Conservation (phyloP, 352 stramenopile genomes). For the Phytophthora agathidicida region DNA sequence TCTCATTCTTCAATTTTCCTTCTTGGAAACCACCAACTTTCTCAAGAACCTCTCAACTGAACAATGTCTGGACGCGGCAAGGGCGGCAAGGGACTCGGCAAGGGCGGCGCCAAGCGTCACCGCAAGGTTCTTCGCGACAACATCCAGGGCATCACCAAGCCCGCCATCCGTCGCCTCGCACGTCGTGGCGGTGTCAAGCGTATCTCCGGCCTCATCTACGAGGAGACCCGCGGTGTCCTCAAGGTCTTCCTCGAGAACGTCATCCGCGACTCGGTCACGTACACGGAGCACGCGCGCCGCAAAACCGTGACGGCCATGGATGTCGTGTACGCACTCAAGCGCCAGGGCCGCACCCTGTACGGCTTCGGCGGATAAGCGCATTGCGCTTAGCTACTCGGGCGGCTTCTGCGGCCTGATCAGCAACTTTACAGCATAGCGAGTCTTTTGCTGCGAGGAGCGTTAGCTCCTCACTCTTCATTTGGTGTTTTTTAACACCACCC, state of each 20-base stretch:
- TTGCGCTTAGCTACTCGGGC: constrained; percentile 44
- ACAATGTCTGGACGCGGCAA: constrained; percentile 79
- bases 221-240: constrained; percentile 97
- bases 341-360: constrained; percentile 96
- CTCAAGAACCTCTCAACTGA: constrained; percentile 20
- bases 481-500: constrained; percentile 60
- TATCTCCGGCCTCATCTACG: constrained; percentile 98
- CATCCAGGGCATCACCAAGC: constrained; percentile 94
- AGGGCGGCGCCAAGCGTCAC: constrained; percentile 86
- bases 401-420: constrained; percentile 63
- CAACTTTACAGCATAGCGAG: constrained; percentile 2
- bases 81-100: constrained; percentile 74
- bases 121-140: constrained; percentile 91
- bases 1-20: constrained; percentile 74
- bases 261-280: constrained; percentile 96
- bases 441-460: constrained; percentile 5
- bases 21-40: constrained; percentile 28
- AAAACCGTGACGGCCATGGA: constrained; percentile 99
- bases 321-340: constrained; percentile 98
- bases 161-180: constrained; percentile 97
- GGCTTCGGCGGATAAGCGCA: constrained; percentile 88
- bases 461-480: constrained; percentile 21
- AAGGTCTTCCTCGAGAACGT: constrained; percentile 99
- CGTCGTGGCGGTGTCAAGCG: constrained; percentile 98
- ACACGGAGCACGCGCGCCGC: constrained; percentile 95